Evolutionary conservation across 768 basidiomycete genomes (phyloP).

Genomic region (Suillus weaverae): DNA sequence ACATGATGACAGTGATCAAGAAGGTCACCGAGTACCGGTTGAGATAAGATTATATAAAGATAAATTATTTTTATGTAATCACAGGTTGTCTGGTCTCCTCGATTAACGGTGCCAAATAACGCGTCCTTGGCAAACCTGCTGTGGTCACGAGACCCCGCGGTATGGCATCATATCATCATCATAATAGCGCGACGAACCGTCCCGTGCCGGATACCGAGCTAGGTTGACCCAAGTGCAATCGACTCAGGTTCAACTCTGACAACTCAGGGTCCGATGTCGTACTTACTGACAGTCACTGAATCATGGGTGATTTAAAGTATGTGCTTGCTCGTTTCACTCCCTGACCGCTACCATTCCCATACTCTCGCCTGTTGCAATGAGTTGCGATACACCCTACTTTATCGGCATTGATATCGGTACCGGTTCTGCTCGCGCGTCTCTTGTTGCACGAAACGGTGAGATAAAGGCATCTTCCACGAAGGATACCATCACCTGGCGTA

Average conservation of each 20-base stretch:
- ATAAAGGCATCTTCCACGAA: constrained; percentile 79
- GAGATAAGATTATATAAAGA: too few species aligned
- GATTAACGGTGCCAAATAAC: neutral
- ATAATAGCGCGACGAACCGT: neutral
- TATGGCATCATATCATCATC: neutral
- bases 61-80: too few species aligned
- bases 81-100: too few species aligned
- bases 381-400: constrained; percentile 46
- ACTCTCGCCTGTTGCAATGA: constrained; percentile 30
- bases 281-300: constrained; percentile 2
- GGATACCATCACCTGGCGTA: constrained; percentile 83
- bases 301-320: neutral
- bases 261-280: constrained; percentile 4
- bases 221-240: neutral
- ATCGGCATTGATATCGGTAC: constrained; percentile 89
- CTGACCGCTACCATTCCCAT: constrained; percentile 4
- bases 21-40: neutral
- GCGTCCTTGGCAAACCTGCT: neutral
- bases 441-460: constrained; percentile 68
- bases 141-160: neutral
- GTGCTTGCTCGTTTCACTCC: constrained; percentile 1
- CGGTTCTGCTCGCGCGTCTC: constrained; percentile 86
- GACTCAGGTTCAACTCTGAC: neutral
- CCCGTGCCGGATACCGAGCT: neutral
- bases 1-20: constrained; percentile 30